Conservation (phyloP, 2,329 filamentous ascomycete genomes). For the Pseudogymnoascus sp. region DNA sequence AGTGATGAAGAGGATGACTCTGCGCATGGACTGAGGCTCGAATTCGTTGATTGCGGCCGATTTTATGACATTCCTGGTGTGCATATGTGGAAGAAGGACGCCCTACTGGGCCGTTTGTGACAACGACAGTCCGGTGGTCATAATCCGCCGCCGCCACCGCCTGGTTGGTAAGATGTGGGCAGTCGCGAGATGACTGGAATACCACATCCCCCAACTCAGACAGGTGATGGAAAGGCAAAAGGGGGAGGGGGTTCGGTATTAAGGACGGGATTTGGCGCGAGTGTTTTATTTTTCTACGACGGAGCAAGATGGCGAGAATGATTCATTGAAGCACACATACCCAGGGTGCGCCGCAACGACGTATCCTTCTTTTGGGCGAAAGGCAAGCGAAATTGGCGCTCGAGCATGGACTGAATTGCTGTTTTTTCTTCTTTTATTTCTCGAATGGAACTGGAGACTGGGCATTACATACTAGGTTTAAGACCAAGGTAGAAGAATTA, state of each 20-base stretch:
- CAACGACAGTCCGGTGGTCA: background rate
- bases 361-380: constrained; percentile 3
- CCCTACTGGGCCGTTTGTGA: constrained; percentile 38
- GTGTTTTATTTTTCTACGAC: background rate
- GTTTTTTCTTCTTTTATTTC: background rate
- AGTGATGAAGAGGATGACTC: constrained; percentile 29
- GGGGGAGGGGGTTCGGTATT: background rate
- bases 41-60: constrained; percentile 32
- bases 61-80: constrained; percentile 41
- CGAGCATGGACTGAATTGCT: background rate
- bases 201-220: background rate
- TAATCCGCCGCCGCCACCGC: background rate
- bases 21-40: constrained; percentile 26
- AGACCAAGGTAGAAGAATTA: background rate
- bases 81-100: constrained; percentile 51
- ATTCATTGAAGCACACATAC: background rate
- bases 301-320: background rate
- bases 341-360: background rate
- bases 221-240: background rate
- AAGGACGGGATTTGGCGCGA: background rate
- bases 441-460: background rate
- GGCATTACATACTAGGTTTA: constrained; percentile 6
- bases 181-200: background rate
- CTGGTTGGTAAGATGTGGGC: background rate
- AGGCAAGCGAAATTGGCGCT: constrained; percentile 3